Conservation (phyloP, 345 rosid species). For the Syzygium aqueum region DNA sequence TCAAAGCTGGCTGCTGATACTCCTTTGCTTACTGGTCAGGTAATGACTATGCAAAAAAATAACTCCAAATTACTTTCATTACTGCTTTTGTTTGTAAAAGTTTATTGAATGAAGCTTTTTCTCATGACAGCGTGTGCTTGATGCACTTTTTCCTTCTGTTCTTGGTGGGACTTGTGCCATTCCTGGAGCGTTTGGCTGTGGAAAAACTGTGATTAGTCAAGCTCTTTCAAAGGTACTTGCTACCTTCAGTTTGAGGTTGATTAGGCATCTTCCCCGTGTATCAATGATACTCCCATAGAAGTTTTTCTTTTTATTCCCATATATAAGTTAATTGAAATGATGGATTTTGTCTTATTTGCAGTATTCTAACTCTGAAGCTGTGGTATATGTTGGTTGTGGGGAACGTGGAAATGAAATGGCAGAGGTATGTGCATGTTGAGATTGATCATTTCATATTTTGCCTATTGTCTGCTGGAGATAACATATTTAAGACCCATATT, state of each 20-base stretch:
- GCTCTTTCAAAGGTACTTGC: slow-evolving; percentile 92
- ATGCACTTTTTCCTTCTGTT: slow-evolving; percentile 99
- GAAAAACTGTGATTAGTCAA: slow-evolving; percentile 99
- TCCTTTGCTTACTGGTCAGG: slow-evolving; percentile 97
- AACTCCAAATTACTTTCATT: neutral
- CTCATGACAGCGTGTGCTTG: slow-evolving; percentile 83
- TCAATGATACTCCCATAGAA: neutral
- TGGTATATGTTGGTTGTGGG: slow-evolving; percentile 98
- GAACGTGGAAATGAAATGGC: slow-evolving; percentile 99
- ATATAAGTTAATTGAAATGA: neutral
- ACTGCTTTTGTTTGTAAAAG: neutral
- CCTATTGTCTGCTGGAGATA: neutral
- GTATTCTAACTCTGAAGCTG: slow-evolving; percentile 99
- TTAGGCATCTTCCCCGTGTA: neutral
- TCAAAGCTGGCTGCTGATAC: slow-evolving; percentile 99
- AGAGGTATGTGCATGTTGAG: slow-evolving; percentile 42
- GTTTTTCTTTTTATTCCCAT: slow-evolving; percentile 1
- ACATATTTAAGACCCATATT: neutral
- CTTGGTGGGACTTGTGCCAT: slow-evolving; percentile 99
- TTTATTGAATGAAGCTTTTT: neutral
- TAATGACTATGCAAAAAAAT: slow-evolving; percentile 10
- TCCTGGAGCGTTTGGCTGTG: slow-evolving; percentile 99
- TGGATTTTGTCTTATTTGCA: slow-evolving; percentile 1
- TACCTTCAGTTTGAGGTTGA: neutral
- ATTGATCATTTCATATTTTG: neutral